These are phyloP conservation scores for Fonsecaea multimorphosa DNA, from an alignment of 2,329 filamentous ascomycete species.

Conservation along the genomic window DNA sequence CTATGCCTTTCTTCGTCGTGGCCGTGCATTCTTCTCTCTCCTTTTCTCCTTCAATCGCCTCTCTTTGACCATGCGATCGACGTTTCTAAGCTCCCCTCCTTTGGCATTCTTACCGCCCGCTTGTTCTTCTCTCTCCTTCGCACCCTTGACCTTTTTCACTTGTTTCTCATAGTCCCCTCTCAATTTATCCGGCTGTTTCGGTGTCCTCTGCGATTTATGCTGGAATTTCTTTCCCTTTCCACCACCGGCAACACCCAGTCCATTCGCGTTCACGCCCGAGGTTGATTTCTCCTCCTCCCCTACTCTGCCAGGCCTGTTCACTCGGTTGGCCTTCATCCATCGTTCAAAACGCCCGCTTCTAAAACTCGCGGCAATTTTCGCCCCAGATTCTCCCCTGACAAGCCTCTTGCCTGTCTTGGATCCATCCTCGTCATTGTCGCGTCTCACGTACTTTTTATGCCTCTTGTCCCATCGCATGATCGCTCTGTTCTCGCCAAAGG, in stretches of 20 bases:
- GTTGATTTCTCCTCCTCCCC: constrained; percentile 78
- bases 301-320: constrained; percentile 77
- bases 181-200: constrained; percentile 91
- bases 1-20: constrained; percentile 45
- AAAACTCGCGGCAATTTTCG: constrained; percentile 95
- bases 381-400: constrained; percentile 86
- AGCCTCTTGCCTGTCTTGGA: constrained; percentile 69
- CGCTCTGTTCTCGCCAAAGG: constrained; percentile 77
- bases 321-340: constrained; percentile 86
- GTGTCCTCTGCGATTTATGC: constrained; percentile 85
- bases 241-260: not conserved
- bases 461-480: constrained; percentile 97
- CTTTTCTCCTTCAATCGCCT: constrained; percentile 77
- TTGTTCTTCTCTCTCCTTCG: constrained; percentile 68
- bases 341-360: constrained; percentile 90
- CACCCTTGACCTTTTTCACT: constrained; percentile 88
- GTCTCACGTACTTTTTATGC: constrained; percentile 89
- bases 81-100: constrained; percentile 64
- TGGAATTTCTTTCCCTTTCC: constrained; percentile 68
- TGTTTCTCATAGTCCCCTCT: constrained; percentile 87
- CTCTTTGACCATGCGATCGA: constrained; percentile 83
- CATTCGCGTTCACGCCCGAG: constrained; percentile 41
- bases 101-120: constrained; percentile 32
- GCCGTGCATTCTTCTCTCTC: constrained; percentile 86
- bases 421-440: constrained; percentile 93